Evolutionary conservation across 257 asterid species (phyloP).

Genomic region (Rauvolfia tetraphylla): DNA sequence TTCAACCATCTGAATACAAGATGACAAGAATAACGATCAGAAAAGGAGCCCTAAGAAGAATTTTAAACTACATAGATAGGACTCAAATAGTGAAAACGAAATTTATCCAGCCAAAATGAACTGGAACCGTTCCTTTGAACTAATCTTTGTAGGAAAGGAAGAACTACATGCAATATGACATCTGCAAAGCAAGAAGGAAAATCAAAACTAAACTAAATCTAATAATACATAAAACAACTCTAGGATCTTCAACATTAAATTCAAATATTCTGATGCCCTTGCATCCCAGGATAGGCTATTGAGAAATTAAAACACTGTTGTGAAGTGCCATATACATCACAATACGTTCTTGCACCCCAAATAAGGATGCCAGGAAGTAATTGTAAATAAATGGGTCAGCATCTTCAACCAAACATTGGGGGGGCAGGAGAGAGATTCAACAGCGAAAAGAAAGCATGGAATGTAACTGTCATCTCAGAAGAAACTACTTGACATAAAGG

Average conservation of each 20-base stretch:
- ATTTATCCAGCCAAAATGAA: not conserved
- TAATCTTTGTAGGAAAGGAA: not conserved
- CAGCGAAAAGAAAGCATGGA: not conserved
- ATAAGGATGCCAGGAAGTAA: not conserved
- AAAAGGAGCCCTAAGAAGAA: not conserved
- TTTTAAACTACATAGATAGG: not conserved
- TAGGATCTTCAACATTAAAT: no score
- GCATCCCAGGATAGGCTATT: not conserved
- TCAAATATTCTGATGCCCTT: not conserved
- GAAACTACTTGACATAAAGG: not conserved
- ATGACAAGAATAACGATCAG: not conserved
- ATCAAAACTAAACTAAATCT: not conserved
- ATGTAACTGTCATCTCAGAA: not conserved
- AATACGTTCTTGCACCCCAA: not conserved
- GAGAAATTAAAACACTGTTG: not conserved
- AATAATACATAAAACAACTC: not conserved
- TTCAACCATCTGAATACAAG: conserved; percentile 67
- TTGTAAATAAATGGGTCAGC: not conserved
- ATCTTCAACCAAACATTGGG: not conserved
- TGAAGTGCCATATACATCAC: not conserved
- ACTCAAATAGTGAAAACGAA: not conserved
- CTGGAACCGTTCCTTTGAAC: not conserved
- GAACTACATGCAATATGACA: not conserved
- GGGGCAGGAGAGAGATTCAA: not conserved
- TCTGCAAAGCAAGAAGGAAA: not conserved